phyloP scores from a whole-genome alignment of 2,329 filamentous ascomycete species.

The Clarireedia sp. region DNA sequence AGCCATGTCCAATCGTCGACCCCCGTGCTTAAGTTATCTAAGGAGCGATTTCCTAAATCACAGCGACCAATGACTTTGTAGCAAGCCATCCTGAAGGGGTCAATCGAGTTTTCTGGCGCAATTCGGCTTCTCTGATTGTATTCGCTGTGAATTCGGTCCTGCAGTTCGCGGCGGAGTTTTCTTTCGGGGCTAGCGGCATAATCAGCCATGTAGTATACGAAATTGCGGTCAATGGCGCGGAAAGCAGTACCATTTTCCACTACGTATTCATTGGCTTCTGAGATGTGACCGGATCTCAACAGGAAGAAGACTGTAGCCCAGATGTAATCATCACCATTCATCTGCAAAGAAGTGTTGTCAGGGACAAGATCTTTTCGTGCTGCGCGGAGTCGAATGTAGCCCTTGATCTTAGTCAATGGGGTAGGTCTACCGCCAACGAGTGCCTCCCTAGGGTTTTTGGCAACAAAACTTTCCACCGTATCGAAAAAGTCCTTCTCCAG shows the following conservation, averaged over 20 bases:
- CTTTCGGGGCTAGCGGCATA: slow-evolving; percentile 75
- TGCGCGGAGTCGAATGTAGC: slow-evolving; percentile 77
- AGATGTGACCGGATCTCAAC: slow-evolving; percentile 73
- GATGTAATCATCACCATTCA: slow-evolving; percentile 72
- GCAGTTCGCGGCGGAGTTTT: slow-evolving; percentile 67
- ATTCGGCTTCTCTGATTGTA: slow-evolving; percentile 80
- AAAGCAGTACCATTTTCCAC: slow-evolving; percentile 72
- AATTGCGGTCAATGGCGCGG: slow-evolving; percentile 82
- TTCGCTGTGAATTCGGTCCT: slow-evolving; percentile 82
- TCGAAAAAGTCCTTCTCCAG: slow-evolving; percentile 75
- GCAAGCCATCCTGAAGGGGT: slow-evolving; percentile 93
- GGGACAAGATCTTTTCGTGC: slow-evolving; percentile 76
- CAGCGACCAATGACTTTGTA: slow-evolving; percentile 93
- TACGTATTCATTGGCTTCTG: slow-evolving; percentile 81
- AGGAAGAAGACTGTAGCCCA: slow-evolving; percentile 95
- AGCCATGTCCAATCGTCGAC: slow-evolving; percentile 68
- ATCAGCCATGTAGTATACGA: slow-evolving; percentile 77
- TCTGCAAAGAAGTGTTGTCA: slow-evolving; percentile 73
- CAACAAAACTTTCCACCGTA: slow-evolving; percentile 69
- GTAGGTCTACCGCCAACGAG: slow-evolving; percentile 84
- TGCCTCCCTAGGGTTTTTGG: slow-evolving; percentile 79
- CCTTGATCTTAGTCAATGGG: slow-evolving; percentile 81
- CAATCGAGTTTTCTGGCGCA: slow-evolving; percentile 76
- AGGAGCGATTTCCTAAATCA: slow-evolving; percentile 55
- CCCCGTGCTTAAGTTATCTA: slow-evolving; percentile 47